Base-by-base conservation (phyloP, 2,329 filamentous ascomycete genomes). In the Exophiala sp. region DNA sequence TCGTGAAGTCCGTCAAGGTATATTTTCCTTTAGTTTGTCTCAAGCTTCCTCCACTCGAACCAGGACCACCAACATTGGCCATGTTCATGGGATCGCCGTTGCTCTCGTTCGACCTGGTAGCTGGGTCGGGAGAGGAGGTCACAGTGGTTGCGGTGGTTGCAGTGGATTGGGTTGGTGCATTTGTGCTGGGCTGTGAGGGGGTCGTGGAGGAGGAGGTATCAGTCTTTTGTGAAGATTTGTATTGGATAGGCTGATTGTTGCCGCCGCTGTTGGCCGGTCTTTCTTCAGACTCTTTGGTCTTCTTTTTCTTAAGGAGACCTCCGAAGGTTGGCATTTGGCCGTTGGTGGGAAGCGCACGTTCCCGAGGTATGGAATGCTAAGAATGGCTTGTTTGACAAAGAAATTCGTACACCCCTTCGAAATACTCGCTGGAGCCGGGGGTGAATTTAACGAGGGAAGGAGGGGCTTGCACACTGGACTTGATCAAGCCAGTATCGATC, bases 11-110 rank as follows among this genome's bases (percentile, higher is more conserved):
- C 56, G 78, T 80, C 62, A 99, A 82, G 39, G 91, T 91, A 75
- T 99, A 99, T 80, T 97, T 97, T 62, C 94, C 94, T 79, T 96
- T 96, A 60, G 92, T 96, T 68, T 89, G 84, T 65, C 91, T 75
- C 38, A 71, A 60, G 40, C 67, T 56, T 70, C 69, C 56, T 63
- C 60, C 60, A 20, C 42, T 54, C 6, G 51, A 21, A 14, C 20
- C 12, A 11, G 54, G 52, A 42, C 50, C 59, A 53, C 42, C 60
- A 44, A 60, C 44, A 41, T 52, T 56, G 42, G 58, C 55, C 32
- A 49, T 53, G 53, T 54, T 62, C 62, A 63, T 63, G 55, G 58
- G 59, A 55, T 58, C 52, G 55, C 61, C 55, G 57, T 59, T 61
- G 42, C 66, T 65, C 33, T 65, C 64, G 47, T 59, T 59, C 39